Evolutionary conservation across 306 rosid species (phyloP).

Genomic region (Gillenia trifoliata): DNA sequence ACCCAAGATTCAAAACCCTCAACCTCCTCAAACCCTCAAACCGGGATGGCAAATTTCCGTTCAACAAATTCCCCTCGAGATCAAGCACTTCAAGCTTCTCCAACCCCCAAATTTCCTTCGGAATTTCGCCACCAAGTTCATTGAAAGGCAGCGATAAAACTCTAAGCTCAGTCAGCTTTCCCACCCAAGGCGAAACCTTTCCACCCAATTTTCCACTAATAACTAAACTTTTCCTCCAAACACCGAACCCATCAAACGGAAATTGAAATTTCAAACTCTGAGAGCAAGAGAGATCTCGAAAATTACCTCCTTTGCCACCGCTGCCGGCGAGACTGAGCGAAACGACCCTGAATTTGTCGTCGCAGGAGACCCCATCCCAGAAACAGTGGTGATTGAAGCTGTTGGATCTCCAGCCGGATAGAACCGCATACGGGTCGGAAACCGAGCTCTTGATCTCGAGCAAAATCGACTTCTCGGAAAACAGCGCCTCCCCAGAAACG

Average conservation of each 20-base stretch:
- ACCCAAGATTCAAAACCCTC: conserved; percentile 33
- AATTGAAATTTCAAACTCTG: conserved; percentile 14
- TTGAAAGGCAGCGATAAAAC: conserved; percentile 24
- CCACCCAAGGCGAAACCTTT: conserved; percentile 26
- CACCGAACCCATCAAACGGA: conserved; percentile 4
- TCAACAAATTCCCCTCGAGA: conserved; percentile 36
- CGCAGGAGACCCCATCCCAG: conserved; percentile 33
- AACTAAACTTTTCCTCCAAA: conserved; percentile 13
- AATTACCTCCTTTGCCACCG: conserved; percentile 21
- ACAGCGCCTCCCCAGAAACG: background rate
- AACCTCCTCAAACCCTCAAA: conserved; percentile 27
- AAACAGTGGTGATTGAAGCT: conserved; percentile 25
- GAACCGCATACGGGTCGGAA: conserved; percentile 24
- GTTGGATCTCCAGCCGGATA: conserved; percentile 19
- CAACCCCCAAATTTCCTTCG: conserved; percentile 26
- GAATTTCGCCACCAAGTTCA: conserved; percentile 25
- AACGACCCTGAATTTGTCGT: conserved; percentile 18
- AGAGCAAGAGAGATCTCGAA: conserved; percentile 21
- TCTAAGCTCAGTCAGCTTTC: conserved; percentile 26
- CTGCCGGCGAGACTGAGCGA: conserved; percentile 13
- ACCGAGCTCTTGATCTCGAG: conserved; percentile 28
- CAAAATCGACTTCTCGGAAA: conserved; percentile 21
- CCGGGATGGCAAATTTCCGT: conserved; percentile 15
- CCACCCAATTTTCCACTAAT: conserved; percentile 17
- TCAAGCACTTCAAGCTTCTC: conserved; percentile 36